Base-by-base conservation (phyloP, 257 asterid species). In the Nicotiana paniculata region DNA sequence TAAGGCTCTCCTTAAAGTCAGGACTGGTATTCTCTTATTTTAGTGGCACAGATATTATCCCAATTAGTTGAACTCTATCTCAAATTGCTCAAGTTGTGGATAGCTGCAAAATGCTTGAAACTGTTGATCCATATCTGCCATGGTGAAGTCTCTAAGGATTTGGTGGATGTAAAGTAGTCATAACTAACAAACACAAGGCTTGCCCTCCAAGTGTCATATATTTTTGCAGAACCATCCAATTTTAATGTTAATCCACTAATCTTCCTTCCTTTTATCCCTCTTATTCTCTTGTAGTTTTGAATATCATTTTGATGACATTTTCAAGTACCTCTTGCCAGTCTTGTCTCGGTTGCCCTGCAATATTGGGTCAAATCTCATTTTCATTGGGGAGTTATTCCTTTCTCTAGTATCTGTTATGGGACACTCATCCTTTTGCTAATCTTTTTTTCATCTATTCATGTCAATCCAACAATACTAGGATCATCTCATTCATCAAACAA, bases 181-280 rank as follows among this genome's bases (percentile, higher is more conserved):
- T 37, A 59, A 48, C 79, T 26, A 33, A 30, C 63, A 39, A 61
- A 18, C 70, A 21, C 3, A 79, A 61, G 28, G 9, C 4, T 9
- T 79, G 21, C 57, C 58, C n/a, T 13, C 6, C 70, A 58, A 79
- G 35, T 61, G 57, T 48, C 79, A 7, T 51, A 43, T 18, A 6
- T 62, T 37, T 15, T 39, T 21, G 61, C 82, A 78, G 72, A 21
- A 35, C 82, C 82, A 59, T 63, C 21, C 66, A 74, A 74, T 48
- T 74, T 74, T 48, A 74, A 26, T 48, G 79, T 12, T 48, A 6
- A 74, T 74, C 43, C 79, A 74, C 3, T 26, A 48, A 7, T 26
- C 63, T 8, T 7, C 15, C 79, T 48, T 74, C 43, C 7, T 74
- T 48, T 35, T 79, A 58, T 46, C 59, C 82, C 54, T 5, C 15